Conservation (phyloP, 2,329 filamentous ascomycete genomes). For the Fusarium mangiferae region DNA sequence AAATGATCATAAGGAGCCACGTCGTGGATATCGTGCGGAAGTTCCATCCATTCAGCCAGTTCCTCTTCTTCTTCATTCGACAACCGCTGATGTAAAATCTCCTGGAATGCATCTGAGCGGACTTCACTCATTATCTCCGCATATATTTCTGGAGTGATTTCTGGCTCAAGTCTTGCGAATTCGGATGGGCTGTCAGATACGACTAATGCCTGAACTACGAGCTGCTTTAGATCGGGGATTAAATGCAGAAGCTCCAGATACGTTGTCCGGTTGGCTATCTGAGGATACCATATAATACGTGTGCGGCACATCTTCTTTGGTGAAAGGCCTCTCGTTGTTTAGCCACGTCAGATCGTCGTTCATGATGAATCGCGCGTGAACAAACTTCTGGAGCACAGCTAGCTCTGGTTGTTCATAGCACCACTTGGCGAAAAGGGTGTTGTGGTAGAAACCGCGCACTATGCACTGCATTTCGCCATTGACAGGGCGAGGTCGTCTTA, state of each 20-base stretch:
- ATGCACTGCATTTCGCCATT: slow-evolving; percentile 1
- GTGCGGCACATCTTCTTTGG: background rate
- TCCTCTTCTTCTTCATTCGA: background rate
- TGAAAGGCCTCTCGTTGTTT: no score
- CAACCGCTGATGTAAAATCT: background rate
- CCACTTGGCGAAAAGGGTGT: slow-evolving; percentile 1
- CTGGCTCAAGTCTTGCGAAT: background rate
- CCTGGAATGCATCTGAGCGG: background rate
- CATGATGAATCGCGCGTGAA: background rate
- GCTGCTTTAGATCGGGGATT: background rate
- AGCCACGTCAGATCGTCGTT: background rate
- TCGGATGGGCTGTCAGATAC: background rate
- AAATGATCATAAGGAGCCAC: background rate
- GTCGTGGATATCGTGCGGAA: background rate
- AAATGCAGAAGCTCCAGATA: background rate
- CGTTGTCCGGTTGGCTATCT: background rate
- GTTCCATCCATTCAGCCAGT: background rate
- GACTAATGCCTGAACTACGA: background rate
- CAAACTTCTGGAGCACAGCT: background rate
- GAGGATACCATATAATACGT: background rate
- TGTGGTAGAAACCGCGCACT: slow-evolving; percentile 2
- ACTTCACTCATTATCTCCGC: background rate
- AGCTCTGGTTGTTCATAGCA: background rate
- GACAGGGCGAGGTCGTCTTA: slow-evolving; percentile 42
- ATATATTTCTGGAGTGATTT: background rate